Percentiles rank a stretch among this genome's conserved stretches.
Conservation (phyloP, 768 basidiomycete genomes). For the Phylloporus arenicola region DNA sequence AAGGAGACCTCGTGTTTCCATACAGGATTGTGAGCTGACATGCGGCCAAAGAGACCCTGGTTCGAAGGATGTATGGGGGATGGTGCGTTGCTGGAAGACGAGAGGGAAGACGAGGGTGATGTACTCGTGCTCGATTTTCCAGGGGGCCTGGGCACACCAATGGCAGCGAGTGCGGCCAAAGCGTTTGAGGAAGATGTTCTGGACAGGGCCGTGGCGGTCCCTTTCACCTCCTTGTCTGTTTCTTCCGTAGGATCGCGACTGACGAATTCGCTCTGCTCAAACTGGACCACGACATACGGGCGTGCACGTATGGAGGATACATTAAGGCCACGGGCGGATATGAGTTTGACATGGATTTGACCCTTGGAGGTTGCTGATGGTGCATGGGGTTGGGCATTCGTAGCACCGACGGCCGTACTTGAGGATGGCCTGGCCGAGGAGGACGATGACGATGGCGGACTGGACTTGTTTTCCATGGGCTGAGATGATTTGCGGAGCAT, state of each 20-base stretch:
- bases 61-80: conserved; percentile 24
- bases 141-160: conserved; percentile 44
- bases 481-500: conserved; percentile 53
- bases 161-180: conserved; percentile 60
- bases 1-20: conserved; percentile 99
- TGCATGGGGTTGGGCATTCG: conserved; percentile 23
- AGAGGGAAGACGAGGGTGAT: conserved; percentile 39
- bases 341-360: conserved; percentile 94
- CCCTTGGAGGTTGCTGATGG: conserved; percentile 45
- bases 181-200: conserved; percentile 59
- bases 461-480: conserved; percentile 33
- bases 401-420: conserved; percentile 14
- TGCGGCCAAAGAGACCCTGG: conserved; percentile 54
- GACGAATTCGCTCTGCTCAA: conserved; percentile 99
- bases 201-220: conserved; percentile 56
- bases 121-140: conserved; percentile 40
- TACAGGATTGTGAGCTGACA: conserved; percentile 82
- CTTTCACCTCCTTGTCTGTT: conserved; percentile 84
- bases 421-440: conserved; percentile 34
- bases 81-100: conserved; percentile 36
- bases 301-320: conserved; percentile 59
- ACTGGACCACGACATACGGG: conserved; percentile 95
- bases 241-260: conserved; percentile 84
- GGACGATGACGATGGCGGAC: conserved; percentile 39
- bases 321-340: conserved; percentile 81